These are phyloP conservation scores for Hypoxylon sp. DNA, from an alignment of 2,329 filamentous ascomycete genomes.

Conservation along the genomic window DNA sequence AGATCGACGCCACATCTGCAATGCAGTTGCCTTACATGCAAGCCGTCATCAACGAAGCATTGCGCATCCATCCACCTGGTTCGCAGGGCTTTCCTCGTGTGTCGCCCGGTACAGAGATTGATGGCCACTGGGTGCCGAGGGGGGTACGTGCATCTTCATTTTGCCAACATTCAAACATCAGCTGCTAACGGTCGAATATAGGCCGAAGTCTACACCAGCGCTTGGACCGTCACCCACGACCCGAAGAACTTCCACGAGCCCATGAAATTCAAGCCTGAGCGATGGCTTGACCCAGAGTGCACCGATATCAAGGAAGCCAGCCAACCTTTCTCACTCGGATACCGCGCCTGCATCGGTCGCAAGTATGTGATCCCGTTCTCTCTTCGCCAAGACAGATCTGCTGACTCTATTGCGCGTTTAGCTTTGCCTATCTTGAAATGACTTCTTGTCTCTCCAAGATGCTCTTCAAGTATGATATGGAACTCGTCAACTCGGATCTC, in stretches of 20 bases:
- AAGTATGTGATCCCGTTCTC: slow-evolving; percentile 29
- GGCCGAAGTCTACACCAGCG: slow-evolving; percentile 41
- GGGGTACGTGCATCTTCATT: neutral
- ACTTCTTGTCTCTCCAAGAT: slow-evolving; percentile 20
- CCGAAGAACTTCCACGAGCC: slow-evolving; percentile 24
- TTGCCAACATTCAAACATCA: neutral
- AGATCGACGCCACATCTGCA: slow-evolving; percentile 35
- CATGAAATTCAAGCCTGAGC: slow-evolving; percentile 16
- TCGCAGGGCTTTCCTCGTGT: slow-evolving; percentile 34
- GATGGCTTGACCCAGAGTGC: slow-evolving; percentile 19
- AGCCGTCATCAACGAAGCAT: slow-evolving; percentile 22
- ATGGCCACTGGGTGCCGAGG: slow-evolving; percentile 20
- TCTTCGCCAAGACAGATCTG: neutral
- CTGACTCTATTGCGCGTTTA: slow-evolving; percentile 1
- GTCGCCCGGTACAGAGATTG: slow-evolving; percentile 26
- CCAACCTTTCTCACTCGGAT: slow-evolving; percentile 30
- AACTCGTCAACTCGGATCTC: slow-evolving; percentile 11
- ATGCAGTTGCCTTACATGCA: slow-evolving; percentile 33
- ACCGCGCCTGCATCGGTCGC: slow-evolving; percentile 22
- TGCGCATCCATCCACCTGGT: slow-evolving; percentile 17
- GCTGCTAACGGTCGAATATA: neutral
- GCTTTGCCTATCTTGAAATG: slow-evolving; percentile 30
- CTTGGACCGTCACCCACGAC: slow-evolving; percentile 33
- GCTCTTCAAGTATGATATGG: slow-evolving; percentile 25
- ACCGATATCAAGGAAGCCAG: slow-evolving; percentile 27